These are phyloP conservation scores for Closterium sp. DNA, from an alignment of 139 green algal species.

Conservation along the genomic window DNA sequence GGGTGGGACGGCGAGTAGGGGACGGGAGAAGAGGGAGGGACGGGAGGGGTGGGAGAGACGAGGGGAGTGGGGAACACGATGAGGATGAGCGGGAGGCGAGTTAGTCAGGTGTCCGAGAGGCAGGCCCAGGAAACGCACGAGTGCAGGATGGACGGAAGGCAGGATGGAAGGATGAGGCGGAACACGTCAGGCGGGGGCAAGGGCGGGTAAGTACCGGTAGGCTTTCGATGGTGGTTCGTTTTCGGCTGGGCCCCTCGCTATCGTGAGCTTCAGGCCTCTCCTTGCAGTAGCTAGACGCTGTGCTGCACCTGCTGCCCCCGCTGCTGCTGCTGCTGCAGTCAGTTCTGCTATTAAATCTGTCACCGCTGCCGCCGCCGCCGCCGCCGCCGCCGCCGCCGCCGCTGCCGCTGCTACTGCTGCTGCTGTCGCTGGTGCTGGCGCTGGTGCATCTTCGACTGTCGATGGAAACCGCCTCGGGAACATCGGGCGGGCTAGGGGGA, in stretches of 20 bases:
- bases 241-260: background rate
- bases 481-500: background rate
- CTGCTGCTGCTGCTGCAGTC: background rate
- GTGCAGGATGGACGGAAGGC: too few species aligned
- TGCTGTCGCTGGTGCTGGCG: background rate
- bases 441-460: background rate
- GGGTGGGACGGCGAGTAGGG: background rate
- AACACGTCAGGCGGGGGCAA: too few species aligned
- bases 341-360: background rate
- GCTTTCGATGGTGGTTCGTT: slow-evolving; percentile 8
- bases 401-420: background rate
- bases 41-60: background rate
- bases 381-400: too few species aligned
- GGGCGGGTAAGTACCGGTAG: background rate
- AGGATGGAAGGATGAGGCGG: background rate
- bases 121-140: too few species aligned
- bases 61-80: background rate
- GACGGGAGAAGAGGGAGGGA: background rate
- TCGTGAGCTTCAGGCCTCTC: background rate
- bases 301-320: background rate
- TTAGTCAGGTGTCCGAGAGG: too few species aligned
- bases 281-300: background rate
- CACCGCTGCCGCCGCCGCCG: background rate
- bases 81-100: background rate
- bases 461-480: background rate